phyloP scores from a whole-genome alignment of 257 asterid genomes.

The Eucommia ulmoides region DNA sequence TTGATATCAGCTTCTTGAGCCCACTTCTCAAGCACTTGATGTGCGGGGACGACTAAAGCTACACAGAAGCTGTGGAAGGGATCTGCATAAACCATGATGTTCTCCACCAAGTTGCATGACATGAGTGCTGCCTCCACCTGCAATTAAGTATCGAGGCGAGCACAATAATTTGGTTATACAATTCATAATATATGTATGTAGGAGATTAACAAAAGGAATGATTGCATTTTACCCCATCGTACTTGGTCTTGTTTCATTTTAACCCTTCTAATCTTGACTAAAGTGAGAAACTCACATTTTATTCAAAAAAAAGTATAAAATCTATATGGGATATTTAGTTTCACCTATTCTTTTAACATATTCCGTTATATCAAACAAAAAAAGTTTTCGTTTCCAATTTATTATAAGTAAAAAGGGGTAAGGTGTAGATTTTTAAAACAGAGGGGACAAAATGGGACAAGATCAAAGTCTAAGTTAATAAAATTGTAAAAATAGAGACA shows the following conservation, averaged over 20 bases:
- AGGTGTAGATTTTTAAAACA: too few species aligned
- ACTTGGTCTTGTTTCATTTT: neutral
- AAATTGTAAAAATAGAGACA: neutral
- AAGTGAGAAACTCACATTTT: too few species aligned
- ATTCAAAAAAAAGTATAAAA: too few species aligned
- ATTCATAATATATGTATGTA: too few species aligned
- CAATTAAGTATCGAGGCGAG: conserved; percentile 14
- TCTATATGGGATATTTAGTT: too few species aligned
- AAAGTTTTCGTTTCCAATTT: neutral
- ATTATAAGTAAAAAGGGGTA: too few species aligned
- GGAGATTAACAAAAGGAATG: too few species aligned
- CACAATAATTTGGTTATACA: too few species aligned
- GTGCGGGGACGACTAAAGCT: conserved; percentile 70
- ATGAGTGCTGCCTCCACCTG: conserved; percentile 85
- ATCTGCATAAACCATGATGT: conserved; percentile 64
- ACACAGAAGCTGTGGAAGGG: conserved; percentile 78
- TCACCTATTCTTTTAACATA: too few species aligned
- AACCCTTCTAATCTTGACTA: too few species aligned
- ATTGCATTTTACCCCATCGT: too few species aligned
- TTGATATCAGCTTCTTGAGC: conserved; percentile 56
- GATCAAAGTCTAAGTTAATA: neutral
- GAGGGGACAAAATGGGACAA: neutral
- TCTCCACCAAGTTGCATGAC: conserved; percentile 49
- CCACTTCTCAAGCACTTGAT: conserved; percentile 65
- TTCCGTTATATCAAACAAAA: neutral